Evolutionary conservation across 2,329 filamentous ascomycete species (phyloP).

Genomic region (Colletotrichum lupini): DNA sequence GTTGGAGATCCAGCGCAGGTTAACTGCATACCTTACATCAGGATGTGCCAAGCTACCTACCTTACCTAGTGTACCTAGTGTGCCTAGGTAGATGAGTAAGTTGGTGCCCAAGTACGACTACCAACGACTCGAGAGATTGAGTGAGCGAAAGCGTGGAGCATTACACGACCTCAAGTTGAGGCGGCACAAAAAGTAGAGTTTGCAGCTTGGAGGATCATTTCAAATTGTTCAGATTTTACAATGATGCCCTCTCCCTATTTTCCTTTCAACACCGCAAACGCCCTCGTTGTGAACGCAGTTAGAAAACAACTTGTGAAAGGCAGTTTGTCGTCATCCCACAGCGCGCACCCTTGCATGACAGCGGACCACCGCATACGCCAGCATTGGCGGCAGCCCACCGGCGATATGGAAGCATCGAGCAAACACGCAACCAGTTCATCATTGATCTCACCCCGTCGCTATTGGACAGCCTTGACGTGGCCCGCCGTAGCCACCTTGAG

Average conservation of each 20-base stretch:
- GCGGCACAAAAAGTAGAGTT: neutral
- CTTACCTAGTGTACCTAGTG: no score
- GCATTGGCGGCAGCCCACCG: neutral
- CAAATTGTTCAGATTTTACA: neutral
- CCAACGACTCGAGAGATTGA: neutral
- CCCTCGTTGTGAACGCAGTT: neutral
- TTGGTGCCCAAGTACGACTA: neutral
- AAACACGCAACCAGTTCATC: neutral
- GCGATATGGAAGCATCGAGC: neutral
- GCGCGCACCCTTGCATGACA: neutral
- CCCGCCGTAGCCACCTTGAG: slow-evolving; percentile 85
- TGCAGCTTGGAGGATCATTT: neutral
- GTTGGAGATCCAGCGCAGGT: no score
- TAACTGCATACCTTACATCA: neutral
- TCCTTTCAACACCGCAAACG: neutral
- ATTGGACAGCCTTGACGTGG: slow-evolving; percentile 56
- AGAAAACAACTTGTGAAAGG: neutral
- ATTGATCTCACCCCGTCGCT: neutral
- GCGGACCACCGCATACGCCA: neutral
- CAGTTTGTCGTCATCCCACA: neutral
- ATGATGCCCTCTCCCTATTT: neutral
- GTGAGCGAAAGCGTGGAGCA: neutral
- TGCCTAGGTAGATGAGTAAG: no score
- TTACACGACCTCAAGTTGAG: neutral
- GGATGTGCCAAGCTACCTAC: neutral